Conservation (phyloP, 345 rosid species). For the Populus deltoides region DNA sequence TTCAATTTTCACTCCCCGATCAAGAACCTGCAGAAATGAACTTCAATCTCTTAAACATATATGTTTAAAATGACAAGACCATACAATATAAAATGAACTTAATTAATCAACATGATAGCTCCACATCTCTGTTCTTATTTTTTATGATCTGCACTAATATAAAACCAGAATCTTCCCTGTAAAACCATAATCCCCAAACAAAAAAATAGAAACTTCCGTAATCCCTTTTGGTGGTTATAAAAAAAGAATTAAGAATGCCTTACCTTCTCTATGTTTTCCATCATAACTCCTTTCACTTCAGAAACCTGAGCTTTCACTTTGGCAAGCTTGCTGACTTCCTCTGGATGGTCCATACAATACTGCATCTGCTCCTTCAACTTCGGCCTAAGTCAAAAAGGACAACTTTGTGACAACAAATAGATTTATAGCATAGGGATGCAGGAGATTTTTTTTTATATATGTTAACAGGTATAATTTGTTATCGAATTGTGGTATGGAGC, state of each 20-base stretch:
- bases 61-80: neutral
- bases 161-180: no score
- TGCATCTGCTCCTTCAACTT: constrained; percentile 95
- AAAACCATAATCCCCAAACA: no score
- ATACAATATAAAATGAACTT: neutral
- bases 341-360: constrained; percentile 88
- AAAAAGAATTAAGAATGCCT: neutral
- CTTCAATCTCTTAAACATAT: no score
- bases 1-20: constrained; percentile 97
- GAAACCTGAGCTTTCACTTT: constrained; percentile 97
- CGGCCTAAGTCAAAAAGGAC: constrained; percentile 40
- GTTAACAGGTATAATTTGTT: neutral
- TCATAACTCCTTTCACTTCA: constrained; percentile 99
- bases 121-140: no score
- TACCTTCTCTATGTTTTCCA: constrained; percentile 99
- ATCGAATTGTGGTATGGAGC: no score
- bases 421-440: neutral
- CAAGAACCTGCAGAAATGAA: constrained; percentile 68
- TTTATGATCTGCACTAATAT: no score
- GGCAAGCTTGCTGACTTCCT: constrained; percentile 93
- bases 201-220: no score
- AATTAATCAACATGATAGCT: no score
- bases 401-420: neutral
- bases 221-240: no score
- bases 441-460: no score